Conservation (phyloP, 2,329 filamentous ascomycete species). For the Rhynchosporium secalis region DNA sequence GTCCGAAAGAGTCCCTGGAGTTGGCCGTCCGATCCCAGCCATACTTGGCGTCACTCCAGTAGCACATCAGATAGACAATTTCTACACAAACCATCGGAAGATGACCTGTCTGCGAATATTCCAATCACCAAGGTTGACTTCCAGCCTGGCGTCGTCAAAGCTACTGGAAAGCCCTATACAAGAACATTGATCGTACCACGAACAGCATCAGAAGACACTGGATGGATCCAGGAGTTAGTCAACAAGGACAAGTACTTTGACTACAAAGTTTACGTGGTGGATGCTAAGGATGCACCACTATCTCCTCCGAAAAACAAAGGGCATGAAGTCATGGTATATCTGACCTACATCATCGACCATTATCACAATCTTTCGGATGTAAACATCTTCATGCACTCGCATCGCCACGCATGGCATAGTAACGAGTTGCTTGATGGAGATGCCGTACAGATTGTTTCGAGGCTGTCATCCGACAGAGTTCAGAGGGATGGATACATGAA, state of each 20-base stretch:
- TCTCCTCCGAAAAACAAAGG: slow-evolving; percentile 53
- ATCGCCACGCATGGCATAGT: slow-evolving; percentile 46
- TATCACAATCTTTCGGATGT: slow-evolving; percentile 52
- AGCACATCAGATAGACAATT: neutral
- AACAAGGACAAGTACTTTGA: slow-evolving; percentile 17
- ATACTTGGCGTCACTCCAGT: neutral
- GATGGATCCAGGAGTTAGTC: slow-evolving; percentile 33
- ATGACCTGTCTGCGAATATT: neutral
- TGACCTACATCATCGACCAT: slow-evolving; percentile 62
- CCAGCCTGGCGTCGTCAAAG: slow-evolving; percentile 14
- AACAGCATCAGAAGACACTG: slow-evolving; percentile 27
- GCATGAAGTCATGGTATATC: slow-evolving; percentile 36
- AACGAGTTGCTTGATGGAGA: slow-evolving; percentile 33
- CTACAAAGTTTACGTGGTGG: slow-evolving; percentile 31
- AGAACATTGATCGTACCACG: slow-evolving; percentile 16
- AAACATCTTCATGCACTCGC: slow-evolving; percentile 44
- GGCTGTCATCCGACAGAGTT: slow-evolving; percentile 41
- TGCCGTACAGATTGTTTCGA: slow-evolving; percentile 40
- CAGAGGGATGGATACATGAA: slow-evolving; percentile 58
- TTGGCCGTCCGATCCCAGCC: too few relatives aligned
- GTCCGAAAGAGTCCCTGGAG: slow-evolving; percentile 1
- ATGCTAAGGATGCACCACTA: slow-evolving; percentile 39
- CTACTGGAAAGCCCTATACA: slow-evolving; percentile 16
- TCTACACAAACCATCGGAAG: neutral
- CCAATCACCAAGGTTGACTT: neutral